Conservation (phyloP, 179 eudicot genomes). For the Patellifolia procumbens region DNA sequence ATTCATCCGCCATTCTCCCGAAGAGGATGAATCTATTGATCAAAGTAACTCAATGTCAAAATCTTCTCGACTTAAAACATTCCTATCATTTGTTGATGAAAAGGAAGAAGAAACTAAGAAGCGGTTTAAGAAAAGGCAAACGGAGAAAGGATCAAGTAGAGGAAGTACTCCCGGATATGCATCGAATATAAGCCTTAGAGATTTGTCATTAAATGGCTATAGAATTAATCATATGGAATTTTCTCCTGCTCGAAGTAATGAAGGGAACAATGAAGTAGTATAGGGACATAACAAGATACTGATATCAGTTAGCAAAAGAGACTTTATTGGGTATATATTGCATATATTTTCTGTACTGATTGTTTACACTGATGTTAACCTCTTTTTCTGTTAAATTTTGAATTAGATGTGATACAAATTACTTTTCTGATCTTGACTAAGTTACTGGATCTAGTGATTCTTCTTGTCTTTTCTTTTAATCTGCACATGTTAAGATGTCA, state of each 20-base stretch:
- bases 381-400: no score
- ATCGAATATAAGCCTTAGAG: conserved; percentile 28
- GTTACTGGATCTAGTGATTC: no score
- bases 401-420: no score
- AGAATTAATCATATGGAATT: conserved; percentile 23
- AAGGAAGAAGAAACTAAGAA: conserved; percentile 49
- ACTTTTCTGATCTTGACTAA: no score
- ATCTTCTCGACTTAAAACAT: conserved; percentile 42
- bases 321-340: neutral
- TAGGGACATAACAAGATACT: conserved; percentile 6
- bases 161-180: conserved; percentile 22
- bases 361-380: no score
- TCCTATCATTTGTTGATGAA: conserved; percentile 59
- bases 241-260: conserved; percentile 20
- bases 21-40: conserved; percentile 24
- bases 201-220: neutral
- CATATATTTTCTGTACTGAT: neutral
- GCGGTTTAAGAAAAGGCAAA: conserved; percentile 48
- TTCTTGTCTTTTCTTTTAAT: no score
- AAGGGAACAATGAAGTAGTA: conserved; percentile 2
- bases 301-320: neutral
- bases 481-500: no score
- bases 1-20: conserved; percentile 36
- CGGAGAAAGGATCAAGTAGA: conserved; percentile 35
- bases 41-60: conserved; percentile 22